These are phyloP conservation scores for Suillus paluster DNA, from an alignment of 768 basidiomycete species.

Conservation along the genomic window DNA sequence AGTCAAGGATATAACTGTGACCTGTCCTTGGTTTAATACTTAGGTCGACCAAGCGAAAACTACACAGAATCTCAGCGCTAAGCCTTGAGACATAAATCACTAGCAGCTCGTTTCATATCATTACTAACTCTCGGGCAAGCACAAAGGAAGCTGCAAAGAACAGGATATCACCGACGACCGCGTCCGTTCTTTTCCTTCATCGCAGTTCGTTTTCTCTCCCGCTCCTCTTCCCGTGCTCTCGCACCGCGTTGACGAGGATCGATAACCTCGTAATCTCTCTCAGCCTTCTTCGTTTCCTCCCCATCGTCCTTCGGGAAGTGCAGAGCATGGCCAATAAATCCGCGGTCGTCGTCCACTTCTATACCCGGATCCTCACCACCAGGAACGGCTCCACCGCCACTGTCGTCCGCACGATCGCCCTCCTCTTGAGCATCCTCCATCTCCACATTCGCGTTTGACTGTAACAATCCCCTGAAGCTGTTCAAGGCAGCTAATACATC, in stretches of 20 bases:
- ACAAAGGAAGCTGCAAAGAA: neutral
- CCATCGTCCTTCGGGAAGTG: constrained; percentile 80
- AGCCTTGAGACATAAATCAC: too few species aligned
- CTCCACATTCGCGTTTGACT: constrained; percentile 44
- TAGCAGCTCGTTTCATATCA: too few species aligned
- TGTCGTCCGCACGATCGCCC: constrained; percentile 17
- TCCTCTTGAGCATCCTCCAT: constrained; percentile 24
- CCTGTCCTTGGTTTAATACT: too few species aligned
- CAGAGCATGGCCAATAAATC: constrained; percentile 73
- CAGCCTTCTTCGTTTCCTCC: constrained; percentile 77
- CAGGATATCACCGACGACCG: constrained; percentile 23
- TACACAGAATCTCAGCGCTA: too few species aligned
- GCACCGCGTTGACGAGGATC: constrained; percentile 78
- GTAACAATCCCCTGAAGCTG: constrained; percentile 74
- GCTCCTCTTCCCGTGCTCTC: constrained; percentile 77
- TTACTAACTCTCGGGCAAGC: neutral
- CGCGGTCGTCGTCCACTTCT: constrained; percentile 79
- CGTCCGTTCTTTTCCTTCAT: constrained; percentile 26
- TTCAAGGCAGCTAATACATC: constrained; percentile 70
- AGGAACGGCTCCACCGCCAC: constrained; percentile 17
- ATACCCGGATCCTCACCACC: constrained; percentile 54
- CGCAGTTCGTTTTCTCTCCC: constrained; percentile 56
- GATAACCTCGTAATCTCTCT: constrained; percentile 88
- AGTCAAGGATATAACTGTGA: too few species aligned
- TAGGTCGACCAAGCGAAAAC: too few species aligned